phyloP scores from a whole-genome alignment of 208 protist species.

The Angomonas deanei region DNA sequence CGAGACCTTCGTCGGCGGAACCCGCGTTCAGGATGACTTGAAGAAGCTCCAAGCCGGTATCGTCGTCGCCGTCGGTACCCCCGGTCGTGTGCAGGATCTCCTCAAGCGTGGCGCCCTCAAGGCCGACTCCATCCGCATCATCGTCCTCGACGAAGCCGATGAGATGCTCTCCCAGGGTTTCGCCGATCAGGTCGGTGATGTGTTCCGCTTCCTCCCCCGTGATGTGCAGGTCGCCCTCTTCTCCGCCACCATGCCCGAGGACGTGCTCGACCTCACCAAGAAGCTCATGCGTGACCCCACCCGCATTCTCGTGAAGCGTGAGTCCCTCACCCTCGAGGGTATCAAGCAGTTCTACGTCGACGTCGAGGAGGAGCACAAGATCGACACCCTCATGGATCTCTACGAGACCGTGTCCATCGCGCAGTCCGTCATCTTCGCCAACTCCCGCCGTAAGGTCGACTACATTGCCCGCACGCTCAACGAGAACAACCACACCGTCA shows the following conservation, averaged over 20 bases:
- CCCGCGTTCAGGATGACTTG: constrained; percentile 95
- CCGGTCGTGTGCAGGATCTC: constrained; percentile 97
- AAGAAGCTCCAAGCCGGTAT: constrained; percentile 86
- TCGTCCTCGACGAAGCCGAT: constrained; percentile 99
- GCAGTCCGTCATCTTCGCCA: constrained; percentile 99
- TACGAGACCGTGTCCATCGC: constrained; percentile 91
- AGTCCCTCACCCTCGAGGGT: constrained; percentile 98
- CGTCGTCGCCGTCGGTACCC: constrained; percentile 96
- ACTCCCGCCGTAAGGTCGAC: constrained; percentile 98
- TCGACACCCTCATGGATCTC: constrained; percentile 96
- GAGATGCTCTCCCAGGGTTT: constrained; percentile 98
- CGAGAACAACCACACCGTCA: constrained; percentile 91
- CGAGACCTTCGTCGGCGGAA: constrained; percentile 93
- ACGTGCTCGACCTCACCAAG: constrained; percentile 97
- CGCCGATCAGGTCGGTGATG: constrained; percentile 98
- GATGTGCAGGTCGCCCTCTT: constrained; percentile 97
- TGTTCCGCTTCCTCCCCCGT: constrained; percentile 96
- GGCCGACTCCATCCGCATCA: constrained; percentile 90
- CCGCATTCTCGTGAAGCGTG: constrained; percentile 98
- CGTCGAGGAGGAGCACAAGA: constrained; percentile 97
- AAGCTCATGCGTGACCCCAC: constrained; percentile 99
- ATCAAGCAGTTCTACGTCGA: constrained; percentile 99
- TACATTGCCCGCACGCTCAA: constrained; percentile 93
- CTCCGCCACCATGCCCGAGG: constrained; percentile 98
- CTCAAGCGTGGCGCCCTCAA: constrained; percentile 89